A percentile compares a stretch with the other conserved stretches of the same genome.
These are phyloP conservation scores for Trifolium repens DNA, from an alignment of 306 rosid genomes.

Conservation along the genomic window DNA sequence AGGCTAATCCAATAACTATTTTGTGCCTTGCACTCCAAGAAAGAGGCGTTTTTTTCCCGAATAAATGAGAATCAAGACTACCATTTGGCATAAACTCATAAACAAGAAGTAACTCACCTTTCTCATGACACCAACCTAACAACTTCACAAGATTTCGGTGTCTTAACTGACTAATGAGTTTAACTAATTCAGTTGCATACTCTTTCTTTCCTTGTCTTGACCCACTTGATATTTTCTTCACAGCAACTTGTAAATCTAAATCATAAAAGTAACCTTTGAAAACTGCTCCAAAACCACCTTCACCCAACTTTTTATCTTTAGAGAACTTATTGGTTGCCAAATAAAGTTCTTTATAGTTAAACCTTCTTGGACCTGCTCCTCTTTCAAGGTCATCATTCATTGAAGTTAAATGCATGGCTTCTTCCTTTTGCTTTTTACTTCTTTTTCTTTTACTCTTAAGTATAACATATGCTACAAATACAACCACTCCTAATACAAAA, in stretches of 20 bases:
- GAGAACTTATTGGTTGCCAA: slow-evolving; percentile 53
- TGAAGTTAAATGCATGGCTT: slow-evolving; percentile 27
- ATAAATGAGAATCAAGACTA: too few relatives aligned
- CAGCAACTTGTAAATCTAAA: slow-evolving; percentile 33
- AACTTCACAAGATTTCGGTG: slow-evolving; percentile 29
- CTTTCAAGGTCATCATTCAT: too few relatives aligned
- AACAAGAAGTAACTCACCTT: slow-evolving; percentile 21
- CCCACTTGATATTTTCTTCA: slow-evolving; percentile 28
- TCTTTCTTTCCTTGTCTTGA: slow-evolving; percentile 38
- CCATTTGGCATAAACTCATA: too few relatives aligned
- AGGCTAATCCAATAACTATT: too few relatives aligned
- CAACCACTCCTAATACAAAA: slow-evolving; percentile 31
- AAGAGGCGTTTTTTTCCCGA: too few relatives aligned
- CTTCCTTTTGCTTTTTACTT: slow-evolving; percentile 16
- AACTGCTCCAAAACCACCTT: slow-evolving; percentile 65
- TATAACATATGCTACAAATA: slow-evolving; percentile 13
- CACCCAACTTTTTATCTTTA: slow-evolving; percentile 47
- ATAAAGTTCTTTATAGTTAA: slow-evolving; percentile 42
- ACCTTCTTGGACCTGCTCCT: slow-evolving; percentile 51
- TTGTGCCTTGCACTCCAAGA: too few relatives aligned
- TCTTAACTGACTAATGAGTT: slow-evolving; percentile 17
- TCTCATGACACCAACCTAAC: slow-evolving; percentile 28
- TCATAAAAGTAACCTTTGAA: slow-evolving; percentile 50
- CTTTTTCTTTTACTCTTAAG: slow-evolving; percentile 15
- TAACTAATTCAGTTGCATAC: slow-evolving; percentile 18